Evolutionary conservation across 768 basidiomycete species (phyloP), one percentile per base, ranked within the genome.

Genomic region (Podaxis rugospora): DNA sequence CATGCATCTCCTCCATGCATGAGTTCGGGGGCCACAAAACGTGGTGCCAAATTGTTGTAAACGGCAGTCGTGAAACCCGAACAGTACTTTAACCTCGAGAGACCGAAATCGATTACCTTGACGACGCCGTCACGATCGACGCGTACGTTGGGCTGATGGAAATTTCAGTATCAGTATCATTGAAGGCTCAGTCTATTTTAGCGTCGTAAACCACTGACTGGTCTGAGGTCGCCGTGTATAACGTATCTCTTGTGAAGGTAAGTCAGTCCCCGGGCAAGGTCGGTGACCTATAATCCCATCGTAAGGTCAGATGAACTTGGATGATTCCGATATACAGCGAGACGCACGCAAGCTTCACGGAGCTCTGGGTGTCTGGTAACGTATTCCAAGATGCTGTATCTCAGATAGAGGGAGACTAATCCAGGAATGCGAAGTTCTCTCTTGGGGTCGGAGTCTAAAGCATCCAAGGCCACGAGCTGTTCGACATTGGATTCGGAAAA

Each of bases 21-120:
- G 25, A 58, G 9, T 37, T 58, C 57, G 3, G 57, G 57, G 36
- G 57, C 47, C 16, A 23, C 16, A 27, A 32, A 51, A 3, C 50
- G 49, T 13, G 36, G 36, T 18, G 35, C 7, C 21, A 58, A 37
- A 21, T 7, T 36, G 14, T n/a, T 23, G 9, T 39, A 47, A 10
- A 10, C 16, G n/a, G n/a, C 21, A 7, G 61, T 57, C 10, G 55
- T 57, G 18, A 57, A 62, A 3, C 61, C 55, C 14, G 25, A 36
- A 23, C n/a, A 21, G 13, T 50, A 14, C 13, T 18, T n/a, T n/a
- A 51, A 23, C 39, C 23, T 42, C 36, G 46, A 40, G 46, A 62
- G 18, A n/a, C 61, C 56, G 28, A 62, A 57, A 47, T 62, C 61
- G 27, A 62, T 49, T 4, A 62, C 42, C 44, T 51, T 49, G 28